A percentile compares a stretch with the other conserved stretches of the same genome.
These are phyloP conservation scores for Pyrus communis DNA, from an alignment of 306 rosid genomes.

Conservation along the genomic window DNA sequence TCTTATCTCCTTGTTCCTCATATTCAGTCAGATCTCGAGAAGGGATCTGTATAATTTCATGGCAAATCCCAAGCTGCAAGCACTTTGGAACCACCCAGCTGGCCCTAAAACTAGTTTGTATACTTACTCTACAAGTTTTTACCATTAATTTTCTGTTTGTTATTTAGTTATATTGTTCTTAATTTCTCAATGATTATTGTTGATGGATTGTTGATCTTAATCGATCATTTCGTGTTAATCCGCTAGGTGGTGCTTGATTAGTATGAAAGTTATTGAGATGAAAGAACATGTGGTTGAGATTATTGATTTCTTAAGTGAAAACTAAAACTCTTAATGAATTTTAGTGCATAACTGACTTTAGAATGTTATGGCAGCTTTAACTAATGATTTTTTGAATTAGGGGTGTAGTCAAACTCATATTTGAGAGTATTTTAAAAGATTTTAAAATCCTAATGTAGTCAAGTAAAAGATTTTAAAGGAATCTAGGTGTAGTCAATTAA, in stretches of 20 bases:
- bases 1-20: not conserved
- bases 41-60: not conserved
- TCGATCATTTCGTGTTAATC: not conserved
- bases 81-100: constrained; percentile 14
- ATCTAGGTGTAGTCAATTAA: too few species aligned
- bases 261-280: not conserved
- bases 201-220: not conserved
- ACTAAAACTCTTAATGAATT: not conserved
- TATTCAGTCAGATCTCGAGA: not conserved
- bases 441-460: too few species aligned
- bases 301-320: not conserved
- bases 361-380: not conserved
- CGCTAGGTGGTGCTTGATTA: not conserved
- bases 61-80: constrained; percentile 5
- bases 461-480: too few species aligned
- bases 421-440: too few species aligned
- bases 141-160: not conserved
- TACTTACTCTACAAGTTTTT: not conserved
- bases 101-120: constrained; percentile 12
- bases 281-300: not conserved
- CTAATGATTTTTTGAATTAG: not conserved
- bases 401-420: too few species aligned
- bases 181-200: not conserved
- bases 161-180: not conserved
- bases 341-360: not conserved